Conservation (phyloP, 2,329 filamentous ascomycete species). For the Ceratocystiopsis sp. region DNA sequence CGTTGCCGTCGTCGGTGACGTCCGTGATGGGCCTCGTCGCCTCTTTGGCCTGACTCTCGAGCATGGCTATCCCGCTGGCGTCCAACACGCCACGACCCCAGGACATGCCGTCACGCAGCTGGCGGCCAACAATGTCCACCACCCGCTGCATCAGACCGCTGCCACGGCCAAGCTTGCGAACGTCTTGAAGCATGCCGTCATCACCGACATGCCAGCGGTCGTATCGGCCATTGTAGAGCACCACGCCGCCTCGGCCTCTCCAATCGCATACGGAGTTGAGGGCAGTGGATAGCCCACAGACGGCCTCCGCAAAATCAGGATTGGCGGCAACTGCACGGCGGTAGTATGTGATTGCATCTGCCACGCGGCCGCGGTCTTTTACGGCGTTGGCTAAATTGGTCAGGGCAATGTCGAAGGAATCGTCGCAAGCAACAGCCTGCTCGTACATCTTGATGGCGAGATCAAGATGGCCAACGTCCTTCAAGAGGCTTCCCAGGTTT, state of each 20-base stretch:
- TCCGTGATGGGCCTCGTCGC: conserved; percentile 10
- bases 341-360: conserved; percentile 85
- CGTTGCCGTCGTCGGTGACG: neutral
- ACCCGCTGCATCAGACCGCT: conserved; percentile 83
- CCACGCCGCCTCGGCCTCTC: conserved; percentile 73
- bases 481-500: conserved; percentile 84
- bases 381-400: conserved; percentile 96
- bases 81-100: conserved; percentile 68
- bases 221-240: conserved; percentile 52
- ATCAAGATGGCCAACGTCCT: conserved; percentile 86
- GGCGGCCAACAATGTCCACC: conserved; percentile 75
- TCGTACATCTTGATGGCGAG: conserved; percentile 96
- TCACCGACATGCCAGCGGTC: conserved; percentile 93
- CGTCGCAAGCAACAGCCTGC: conserved; percentile 78
- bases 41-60: conserved; percentile 29
- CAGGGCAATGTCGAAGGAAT: conserved; percentile 89
- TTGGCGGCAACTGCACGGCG: conserved; percentile 79
- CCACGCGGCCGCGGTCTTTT: conserved; percentile 85
- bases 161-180: conserved; percentile 36
- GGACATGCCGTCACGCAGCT: conserved; percentile 66
- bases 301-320: conserved; percentile 89
- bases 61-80: conserved; percentile 30
- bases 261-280: conserved; percentile 95
- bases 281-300: conserved; percentile 87
- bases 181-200: conserved; percentile 65